Conservation (phyloP, 2,329 filamentous ascomycete species). For the Epichloe festucae region DNA sequence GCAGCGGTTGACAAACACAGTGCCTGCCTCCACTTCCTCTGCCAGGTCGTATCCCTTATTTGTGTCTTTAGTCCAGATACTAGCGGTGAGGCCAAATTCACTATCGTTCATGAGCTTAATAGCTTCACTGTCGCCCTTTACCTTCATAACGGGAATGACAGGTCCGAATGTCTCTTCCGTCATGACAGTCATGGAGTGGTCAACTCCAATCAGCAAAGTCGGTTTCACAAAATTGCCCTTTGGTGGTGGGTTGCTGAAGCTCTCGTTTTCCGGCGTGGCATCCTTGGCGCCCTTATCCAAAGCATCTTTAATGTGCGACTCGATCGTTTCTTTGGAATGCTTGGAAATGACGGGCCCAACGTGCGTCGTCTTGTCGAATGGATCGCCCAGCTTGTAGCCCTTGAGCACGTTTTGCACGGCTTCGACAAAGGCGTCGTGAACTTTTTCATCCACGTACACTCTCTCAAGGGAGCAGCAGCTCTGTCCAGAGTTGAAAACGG, state of each 20-base stretch:
- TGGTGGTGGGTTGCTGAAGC: conserved; percentile 58
- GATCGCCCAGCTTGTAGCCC: conserved; percentile 80
- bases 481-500: conserved; percentile 98
- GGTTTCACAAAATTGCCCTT: conserved; percentile 83
- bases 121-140: conserved; percentile 69
- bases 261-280: conserved; percentile 67
- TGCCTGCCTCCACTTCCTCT: conserved; percentile 77
- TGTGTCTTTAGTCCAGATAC: conserved; percentile 89
- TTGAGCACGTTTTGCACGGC: conserved; percentile 69
- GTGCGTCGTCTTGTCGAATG: conserved; percentile 64
- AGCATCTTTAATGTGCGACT: conserved; percentile 70
- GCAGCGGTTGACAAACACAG: conserved; percentile 89
- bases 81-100: conserved; percentile 88
- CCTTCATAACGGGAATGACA: conserved; percentile 80
- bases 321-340: conserved; percentile 61
- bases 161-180: conserved; percentile 91
- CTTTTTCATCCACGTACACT: conserved; percentile 75
- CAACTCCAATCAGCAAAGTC: conserved; percentile 65
- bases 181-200: conserved; percentile 80
- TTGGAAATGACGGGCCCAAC: conserved; percentile 82
- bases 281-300: conserved; percentile 72
- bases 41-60: conserved; percentile 61
- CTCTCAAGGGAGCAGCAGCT: conserved; percentile 90
- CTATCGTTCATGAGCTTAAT: conserved; percentile 85
- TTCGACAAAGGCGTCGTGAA: conserved; percentile 72